Conservation (phyloP, 2,329 filamentous ascomycete species). For the Coniosporium tulheliwenetii region DNA sequence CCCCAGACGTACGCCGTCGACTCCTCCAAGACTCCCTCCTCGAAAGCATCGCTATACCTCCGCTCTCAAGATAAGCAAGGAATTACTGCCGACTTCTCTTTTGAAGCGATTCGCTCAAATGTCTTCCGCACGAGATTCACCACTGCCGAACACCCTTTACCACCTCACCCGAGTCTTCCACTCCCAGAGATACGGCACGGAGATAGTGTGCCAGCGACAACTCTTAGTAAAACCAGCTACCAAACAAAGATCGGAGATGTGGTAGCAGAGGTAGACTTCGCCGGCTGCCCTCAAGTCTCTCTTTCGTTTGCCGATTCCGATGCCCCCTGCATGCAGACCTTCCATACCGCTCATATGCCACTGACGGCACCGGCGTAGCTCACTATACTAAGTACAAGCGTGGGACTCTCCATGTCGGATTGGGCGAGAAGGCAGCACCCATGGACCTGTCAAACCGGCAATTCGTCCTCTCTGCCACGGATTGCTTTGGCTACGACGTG, state of each 20-base stretch:
- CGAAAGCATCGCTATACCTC: constrained; percentile 22
- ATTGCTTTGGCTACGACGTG: constrained; percentile 59
- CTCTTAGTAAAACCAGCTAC: constrained; percentile 22
- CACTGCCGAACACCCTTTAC: constrained; percentile 43
- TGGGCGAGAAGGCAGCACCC: constrained; percentile 57
- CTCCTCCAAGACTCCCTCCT: constrained; percentile 8
- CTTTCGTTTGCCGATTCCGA: constrained; percentile 34
- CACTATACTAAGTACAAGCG: constrained; percentile 50
- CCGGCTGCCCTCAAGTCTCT: constrained; percentile 39
- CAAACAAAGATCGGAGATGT: constrained; percentile 25
- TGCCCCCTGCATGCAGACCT: constrained; percentile 46
- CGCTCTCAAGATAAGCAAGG: constrained; percentile 21
- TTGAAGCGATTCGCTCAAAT: constrained; percentile 45
- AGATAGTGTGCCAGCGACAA: neutral
- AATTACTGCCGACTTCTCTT: constrained; percentile 39
- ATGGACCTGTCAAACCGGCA: constrained; percentile 55
- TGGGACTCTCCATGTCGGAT: constrained; percentile 49
- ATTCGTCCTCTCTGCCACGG: constrained; percentile 52
- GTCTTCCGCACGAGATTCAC: constrained; percentile 55
- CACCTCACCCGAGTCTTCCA: constrained; percentile 46
- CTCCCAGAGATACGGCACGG: constrained; percentile 19
- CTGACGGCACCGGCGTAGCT: constrained; percentile 44
- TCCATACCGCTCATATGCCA: constrained; percentile 47
- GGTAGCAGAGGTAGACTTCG: constrained; percentile 43
- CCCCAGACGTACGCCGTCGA: constrained; percentile 20